Base-by-base conservation (phyloP, 768 basidiomycete genomes). In the Russula lepida region DNA sequence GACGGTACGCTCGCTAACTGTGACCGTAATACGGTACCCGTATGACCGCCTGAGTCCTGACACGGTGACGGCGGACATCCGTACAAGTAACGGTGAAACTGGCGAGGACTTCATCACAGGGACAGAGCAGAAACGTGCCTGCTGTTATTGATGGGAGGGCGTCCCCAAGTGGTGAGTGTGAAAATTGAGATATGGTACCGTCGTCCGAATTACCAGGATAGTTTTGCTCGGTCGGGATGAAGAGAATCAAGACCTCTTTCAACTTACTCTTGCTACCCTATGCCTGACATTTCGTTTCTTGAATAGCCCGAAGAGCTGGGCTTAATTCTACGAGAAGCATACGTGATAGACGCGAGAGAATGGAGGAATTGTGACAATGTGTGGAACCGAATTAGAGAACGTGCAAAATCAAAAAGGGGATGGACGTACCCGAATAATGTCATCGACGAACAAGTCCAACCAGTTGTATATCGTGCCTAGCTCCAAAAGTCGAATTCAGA, bases 381-480 rank as follows among this genome's bases (percentile, higher is more conserved):
- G 85, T 87, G 59, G 11, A 23, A 50, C 33, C 41, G 17, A 41
- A 37, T 28, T 44, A 11, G 54, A 1, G 6, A 15, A 59, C 11
- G 28, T 27, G 37, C 19, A 37, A 7, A 4, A 13, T 15, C 32
- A 1, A 27, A 57, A 41, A 21, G 41, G 12, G 44, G 48, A n/a
- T 43, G 39, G 52, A 73, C 86, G 43, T 64, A 97, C 95, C 35
- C 93, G 81, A 2, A 98, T 70, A 6, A 98, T 78, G 72, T 98
- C 95, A 51, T 80, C 82, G 84, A 95, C 89, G 95, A 3, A 97
- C 97, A 12, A 99, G 82, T 69, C 98, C 97, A 49, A 98, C 78
- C 1, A 98, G 68, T 23, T 93, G 80, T 19, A 92, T 78, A 0
- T 75, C 73, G 3, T 70, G 68, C 0, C 81, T 76, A 4, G 68